Conservation (phyloP, 2,329 filamentous ascomycete species). For the Aaosphaeria pasadenensis region DNA sequence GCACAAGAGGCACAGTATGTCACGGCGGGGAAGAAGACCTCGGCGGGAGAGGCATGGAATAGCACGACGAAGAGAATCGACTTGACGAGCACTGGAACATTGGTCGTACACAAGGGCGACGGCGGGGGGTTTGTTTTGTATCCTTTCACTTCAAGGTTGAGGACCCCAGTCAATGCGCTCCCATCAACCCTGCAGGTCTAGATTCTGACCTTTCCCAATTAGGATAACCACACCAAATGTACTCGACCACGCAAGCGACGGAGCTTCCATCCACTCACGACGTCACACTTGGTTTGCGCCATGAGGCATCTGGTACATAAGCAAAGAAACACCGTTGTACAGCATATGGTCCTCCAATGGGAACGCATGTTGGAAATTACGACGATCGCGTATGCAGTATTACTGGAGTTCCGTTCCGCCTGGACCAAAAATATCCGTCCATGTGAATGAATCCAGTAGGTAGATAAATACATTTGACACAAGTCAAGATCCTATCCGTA, state of each 20-base stretch:
- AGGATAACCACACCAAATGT: background rate
- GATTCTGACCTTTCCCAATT: background rate
- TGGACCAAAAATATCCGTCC: background rate
- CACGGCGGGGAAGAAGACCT: background rate
- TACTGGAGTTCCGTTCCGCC: background rate
- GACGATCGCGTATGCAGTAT: too few relatives aligned
- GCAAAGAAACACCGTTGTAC: too few relatives aligned
- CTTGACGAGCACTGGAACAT: background rate
- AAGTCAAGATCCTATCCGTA: too few relatives aligned
- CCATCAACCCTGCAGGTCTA: background rate
- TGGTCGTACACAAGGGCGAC: slow-evolving; percentile 6
- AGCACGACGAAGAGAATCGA: background rate
- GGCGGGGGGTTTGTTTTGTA: slow-evolving; percentile 19
- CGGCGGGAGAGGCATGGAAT: background rate
- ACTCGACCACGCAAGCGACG: background rate
- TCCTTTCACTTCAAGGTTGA: slow-evolving; percentile 3
- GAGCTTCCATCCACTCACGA: background rate
- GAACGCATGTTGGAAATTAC: too few relatives aligned
- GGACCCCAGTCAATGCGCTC: slow-evolving; percentile 3
- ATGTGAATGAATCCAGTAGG: background rate
- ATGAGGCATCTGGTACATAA: too few relatives aligned
- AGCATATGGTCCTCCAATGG: too few relatives aligned
- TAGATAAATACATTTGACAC: too few relatives aligned
- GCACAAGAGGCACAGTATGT: slow-evolving; percentile 2
- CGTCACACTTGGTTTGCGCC: background rate